These are phyloP conservation scores for Heliamphora ciliata DNA, from an alignment of 179 eudicot genomes.

Conservation along the genomic window DNA sequence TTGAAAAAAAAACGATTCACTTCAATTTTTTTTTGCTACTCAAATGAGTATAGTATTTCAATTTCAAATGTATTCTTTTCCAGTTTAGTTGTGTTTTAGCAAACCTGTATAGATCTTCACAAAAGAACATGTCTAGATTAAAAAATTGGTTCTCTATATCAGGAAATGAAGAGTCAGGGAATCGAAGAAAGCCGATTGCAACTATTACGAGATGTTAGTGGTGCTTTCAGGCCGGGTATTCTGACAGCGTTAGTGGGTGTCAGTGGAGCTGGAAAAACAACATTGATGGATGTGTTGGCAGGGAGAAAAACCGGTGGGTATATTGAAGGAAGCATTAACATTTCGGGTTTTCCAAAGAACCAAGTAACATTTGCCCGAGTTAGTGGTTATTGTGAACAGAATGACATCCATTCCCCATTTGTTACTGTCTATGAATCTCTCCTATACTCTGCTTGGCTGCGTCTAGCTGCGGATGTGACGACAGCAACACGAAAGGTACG, in stretches of 20 bases:
- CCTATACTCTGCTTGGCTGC: conserved; percentile 72
- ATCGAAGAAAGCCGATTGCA: conserved; percentile 55
- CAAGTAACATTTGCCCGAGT: conserved; percentile 76
- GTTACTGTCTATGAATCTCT: conserved; percentile 84
- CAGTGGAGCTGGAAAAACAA: conserved; percentile 87
- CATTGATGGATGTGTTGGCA: conserved; percentile 77
- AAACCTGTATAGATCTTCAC: not conserved
- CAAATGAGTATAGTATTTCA: no score
- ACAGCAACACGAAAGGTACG: conserved; percentile 42
- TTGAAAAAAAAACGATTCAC: no score
- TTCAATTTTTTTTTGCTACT: no score
- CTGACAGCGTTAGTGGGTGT: conserved; percentile 82
- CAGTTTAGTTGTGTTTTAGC: no score
- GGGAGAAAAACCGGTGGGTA: conserved; percentile 79
- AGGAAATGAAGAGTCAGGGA: conserved; percentile 74
- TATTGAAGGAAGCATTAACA: conserved; percentile 56
- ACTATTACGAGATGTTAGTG: conserved; percentile 63
- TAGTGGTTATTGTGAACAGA: conserved; percentile 80
- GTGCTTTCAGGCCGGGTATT: conserved; percentile 75
- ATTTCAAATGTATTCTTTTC: no score
- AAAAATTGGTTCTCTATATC: conserved; percentile 7
- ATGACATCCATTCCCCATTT: conserved; percentile 71
- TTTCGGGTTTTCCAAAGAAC: conserved; percentile 75
- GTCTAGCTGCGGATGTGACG: conserved; percentile 51
- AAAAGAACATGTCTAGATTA: not conserved